A percentile compares a stretch with the other conserved stretches of the same genome.
These are phyloP conservation scores for maize (Zea mays) DNA, from an alignment of 176 grass and related monocot genomes.

Conservation along the genomic window Zm-B73-REFERENCE-NAM-5.0 NC_050100.1:210451001-210451500, in stretches of 20 bases:
- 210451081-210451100: too few relatives aligned
- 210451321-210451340: constrained; percentile 33
- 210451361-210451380: constrained; percentile 4
- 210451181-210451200: constrained; percentile 7
- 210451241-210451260: background rate
- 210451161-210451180: constrained; percentile 19
- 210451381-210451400: background rate
- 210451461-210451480: background rate
- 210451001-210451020: too few relatives aligned
- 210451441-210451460: background rate
- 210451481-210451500: background rate
- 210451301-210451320: constrained; percentile 8
- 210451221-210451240: constrained; percentile 6
- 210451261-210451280: constrained; percentile 38
- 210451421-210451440: background rate
- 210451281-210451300: constrained; percentile 24
- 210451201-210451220: constrained; percentile 31
- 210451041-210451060: too few relatives aligned
- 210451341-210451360: background rate
- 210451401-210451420: background rate
- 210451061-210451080: too few relatives aligned
- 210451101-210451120: too few relatives aligned
- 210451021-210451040: too few relatives aligned
- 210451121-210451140: constrained; percentile 33
- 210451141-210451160: constrained; percentile 26